Percentiles rank a stretch among this genome's conserved stretches.
Conservation (phyloP, 805 yeast species). For the Yarrowia keelungensis region DNA sequence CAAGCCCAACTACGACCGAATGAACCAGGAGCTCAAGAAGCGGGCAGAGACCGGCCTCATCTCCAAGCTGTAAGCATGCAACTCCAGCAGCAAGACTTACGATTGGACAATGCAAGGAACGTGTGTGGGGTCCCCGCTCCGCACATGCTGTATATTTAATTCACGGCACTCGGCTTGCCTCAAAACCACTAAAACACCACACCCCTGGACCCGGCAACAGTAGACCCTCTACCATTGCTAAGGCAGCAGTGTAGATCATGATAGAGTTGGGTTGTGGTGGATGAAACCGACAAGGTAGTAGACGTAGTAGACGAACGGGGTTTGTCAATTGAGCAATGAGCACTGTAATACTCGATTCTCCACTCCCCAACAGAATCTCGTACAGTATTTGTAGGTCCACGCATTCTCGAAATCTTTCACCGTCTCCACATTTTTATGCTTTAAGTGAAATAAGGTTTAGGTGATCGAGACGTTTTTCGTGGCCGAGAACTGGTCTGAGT, state of each 20-base stretch:
- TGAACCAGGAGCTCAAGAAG: slow-evolving; percentile 31
- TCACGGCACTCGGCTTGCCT: background rate
- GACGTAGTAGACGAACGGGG: too few species aligned
- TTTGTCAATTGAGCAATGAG: too few species aligned
- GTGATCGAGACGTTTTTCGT: slow-evolving; percentile 17
- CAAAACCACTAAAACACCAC: background rate
- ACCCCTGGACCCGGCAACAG: background rate
- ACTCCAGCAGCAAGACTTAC: background rate
- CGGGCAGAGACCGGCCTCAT: slow-evolving; percentile 14
- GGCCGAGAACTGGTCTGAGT: too few species aligned
- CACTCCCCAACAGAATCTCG: too few species aligned
- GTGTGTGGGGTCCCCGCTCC: background rate
- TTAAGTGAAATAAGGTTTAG: background rate
- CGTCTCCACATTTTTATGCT: too few species aligned
- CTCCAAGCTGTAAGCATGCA: slow-evolving; percentile 9
- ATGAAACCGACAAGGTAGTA: too few species aligned
- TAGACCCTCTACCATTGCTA: background rate
- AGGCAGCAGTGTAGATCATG: slow-evolving; percentile 25
- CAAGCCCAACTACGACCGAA: slow-evolving; percentile 26
- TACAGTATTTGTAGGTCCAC: too few species aligned
- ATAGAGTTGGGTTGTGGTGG: background rate
- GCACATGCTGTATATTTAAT: background rate
- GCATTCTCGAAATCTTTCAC: too few species aligned
- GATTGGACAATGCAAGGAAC: background rate
- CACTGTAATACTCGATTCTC: too few species aligned